Conservation (phyloP, 306 rosid species). For the Quercus mongolica region DNA sequence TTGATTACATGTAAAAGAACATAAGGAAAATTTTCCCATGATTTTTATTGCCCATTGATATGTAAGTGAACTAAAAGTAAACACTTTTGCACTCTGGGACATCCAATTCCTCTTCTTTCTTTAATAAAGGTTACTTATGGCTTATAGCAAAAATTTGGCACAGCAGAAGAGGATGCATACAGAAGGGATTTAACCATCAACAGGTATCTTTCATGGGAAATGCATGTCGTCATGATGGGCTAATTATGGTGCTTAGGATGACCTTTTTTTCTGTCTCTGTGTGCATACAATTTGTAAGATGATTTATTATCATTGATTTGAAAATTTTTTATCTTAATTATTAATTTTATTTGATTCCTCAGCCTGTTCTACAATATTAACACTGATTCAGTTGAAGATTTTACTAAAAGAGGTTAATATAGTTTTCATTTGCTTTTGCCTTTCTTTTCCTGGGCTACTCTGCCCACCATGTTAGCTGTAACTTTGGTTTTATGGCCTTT, state of each 20-base stretch:
- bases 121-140: constrained; percentile 20
- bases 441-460: constrained; percentile 15
- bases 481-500: constrained; percentile 17
- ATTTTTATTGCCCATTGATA: background rate
- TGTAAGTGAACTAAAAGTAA: background rate
- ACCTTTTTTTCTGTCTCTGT: background rate
- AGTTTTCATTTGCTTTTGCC: constrained; percentile 15
- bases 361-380: constrained; percentile 92
- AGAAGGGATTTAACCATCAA: constrained; percentile 96
- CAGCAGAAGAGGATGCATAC: constrained; percentile 89
- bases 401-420: constrained; percentile 69
- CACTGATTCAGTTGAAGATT: constrained; percentile 77
- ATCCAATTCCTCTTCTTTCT: background rate
- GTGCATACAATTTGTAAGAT: constrained; percentile 8
- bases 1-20: background rate
- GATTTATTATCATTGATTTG: constrained; percentile 6
- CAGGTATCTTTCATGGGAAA: constrained; percentile 48
- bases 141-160: constrained; percentile 80
- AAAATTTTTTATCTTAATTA: constrained; percentile 1
- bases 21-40: background rate
- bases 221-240: constrained; percentile 5
- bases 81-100: background rate
- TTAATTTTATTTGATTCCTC: constrained; percentile 1
- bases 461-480: background rate
- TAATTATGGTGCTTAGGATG: background rate